phyloP scores from a whole-genome alignment of 2,329 filamentous ascomycete genomes.

The Exophiala lecanii-corni region DNA sequence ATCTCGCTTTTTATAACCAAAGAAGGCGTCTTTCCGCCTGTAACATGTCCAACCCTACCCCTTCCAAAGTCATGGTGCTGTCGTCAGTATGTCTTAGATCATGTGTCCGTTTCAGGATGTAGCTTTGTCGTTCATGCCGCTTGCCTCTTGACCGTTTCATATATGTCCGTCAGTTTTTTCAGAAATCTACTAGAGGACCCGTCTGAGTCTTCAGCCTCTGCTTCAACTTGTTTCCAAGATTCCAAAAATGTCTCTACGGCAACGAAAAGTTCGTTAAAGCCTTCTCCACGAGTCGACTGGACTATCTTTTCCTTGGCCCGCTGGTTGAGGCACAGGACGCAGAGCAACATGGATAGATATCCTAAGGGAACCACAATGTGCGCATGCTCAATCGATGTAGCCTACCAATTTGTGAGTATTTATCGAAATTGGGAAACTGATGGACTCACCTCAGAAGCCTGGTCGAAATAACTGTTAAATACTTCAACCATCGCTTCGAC shows the following conservation, averaged over 20 bases:
- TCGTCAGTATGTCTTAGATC: neutral
- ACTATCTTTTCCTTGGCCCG: slow-evolving; percentile 42
- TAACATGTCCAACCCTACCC: slow-evolving; percentile 10
- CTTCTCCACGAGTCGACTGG: slow-evolving; percentile 41
- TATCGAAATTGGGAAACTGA: no score
- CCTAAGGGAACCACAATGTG: slow-evolving; percentile 78
- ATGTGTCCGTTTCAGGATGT: neutral
- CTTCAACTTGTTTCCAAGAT: slow-evolving; percentile 57
- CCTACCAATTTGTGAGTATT: slow-evolving; percentile 34
- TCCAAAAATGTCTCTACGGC: slow-evolving; percentile 60
- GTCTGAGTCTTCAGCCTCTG: slow-evolving; percentile 19
- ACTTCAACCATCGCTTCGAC: slow-evolving; percentile 58
- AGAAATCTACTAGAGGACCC: slow-evolving; percentile 15
- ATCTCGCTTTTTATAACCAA: neutral
- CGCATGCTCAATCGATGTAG: slow-evolving; percentile 60
- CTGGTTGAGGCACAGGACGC: slow-evolving; percentile 66
- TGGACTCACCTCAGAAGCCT: slow-evolving; percentile 61
- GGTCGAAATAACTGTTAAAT: slow-evolving; percentile 64
- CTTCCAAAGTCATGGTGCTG: slow-evolving; percentile 4
- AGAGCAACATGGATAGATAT: slow-evolving; percentile 78
- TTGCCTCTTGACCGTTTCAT: slow-evolving; percentile 12
- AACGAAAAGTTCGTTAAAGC: slow-evolving; percentile 48
- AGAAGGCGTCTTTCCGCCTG: neutral
- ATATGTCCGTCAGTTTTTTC: slow-evolving; percentile 12
- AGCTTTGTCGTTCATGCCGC: no score